These are phyloP conservation scores for Lachnellula hyalina DNA, from an alignment of 2,329 filamentous ascomycete genomes.

Conservation along the genomic window DNA sequence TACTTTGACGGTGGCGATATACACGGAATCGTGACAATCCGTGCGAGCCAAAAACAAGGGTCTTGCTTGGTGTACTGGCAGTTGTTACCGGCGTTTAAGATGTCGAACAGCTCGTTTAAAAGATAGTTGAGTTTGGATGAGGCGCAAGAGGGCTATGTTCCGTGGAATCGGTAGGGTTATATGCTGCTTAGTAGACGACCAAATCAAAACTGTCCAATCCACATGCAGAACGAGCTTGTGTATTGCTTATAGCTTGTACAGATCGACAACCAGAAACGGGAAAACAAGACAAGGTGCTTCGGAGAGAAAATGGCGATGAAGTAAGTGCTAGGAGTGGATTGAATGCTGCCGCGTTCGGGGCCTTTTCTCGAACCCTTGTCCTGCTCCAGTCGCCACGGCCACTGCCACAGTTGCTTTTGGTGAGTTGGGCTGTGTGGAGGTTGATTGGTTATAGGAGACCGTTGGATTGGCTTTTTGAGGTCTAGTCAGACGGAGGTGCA, in stretches of 20 bases:
- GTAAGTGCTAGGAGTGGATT: neutral
- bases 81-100: neutral
- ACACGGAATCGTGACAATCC: slow-evolving; percentile 6
- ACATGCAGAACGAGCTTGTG: neutral
- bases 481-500: neutral
- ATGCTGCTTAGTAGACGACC: neutral
- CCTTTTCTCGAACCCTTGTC: slow-evolving; percentile 6
- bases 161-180: neutral
- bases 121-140: slow-evolving; percentile 9
- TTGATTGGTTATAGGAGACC: slow-evolving; percentile 14
- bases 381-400: slow-evolving; percentile 9
- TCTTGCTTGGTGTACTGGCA: too few species aligned
- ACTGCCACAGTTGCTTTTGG: slow-evolving; percentile 14
- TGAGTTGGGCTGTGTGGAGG: neutral
- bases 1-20: slow-evolving; percentile 1
- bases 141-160: slow-evolving; percentile 9
- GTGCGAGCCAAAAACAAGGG: neutral
- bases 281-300: neutral
- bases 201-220: slow-evolving; percentile 1
- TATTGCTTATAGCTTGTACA: neutral
- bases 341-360: slow-evolving; percentile 3
- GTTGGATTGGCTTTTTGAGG: neutral
- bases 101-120: neutral
- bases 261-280: neutral
- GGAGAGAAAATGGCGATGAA: neutral